phyloP scores from a whole-genome alignment of 345 rosid species.

The Murraya koenigii region DNA sequence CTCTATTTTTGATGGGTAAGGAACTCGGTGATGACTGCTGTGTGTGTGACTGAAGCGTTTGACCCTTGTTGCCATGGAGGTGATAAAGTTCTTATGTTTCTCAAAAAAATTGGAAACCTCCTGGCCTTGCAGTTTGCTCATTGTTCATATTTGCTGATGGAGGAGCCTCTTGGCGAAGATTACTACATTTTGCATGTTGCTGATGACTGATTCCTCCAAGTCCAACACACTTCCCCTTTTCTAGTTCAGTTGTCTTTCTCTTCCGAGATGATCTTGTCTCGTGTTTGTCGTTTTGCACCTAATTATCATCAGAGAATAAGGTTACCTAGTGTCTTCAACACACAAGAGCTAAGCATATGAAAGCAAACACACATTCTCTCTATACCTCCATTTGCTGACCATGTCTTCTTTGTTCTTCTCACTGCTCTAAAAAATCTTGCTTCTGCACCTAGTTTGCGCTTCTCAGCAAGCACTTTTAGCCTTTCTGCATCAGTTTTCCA shows the following conservation, averaged over 20 bases:
- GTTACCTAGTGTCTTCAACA: not conserved
- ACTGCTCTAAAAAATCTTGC: conserved; percentile 48
- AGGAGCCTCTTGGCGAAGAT: conserved; percentile 22
- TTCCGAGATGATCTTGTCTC: conserved; percentile 23
- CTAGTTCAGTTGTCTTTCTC: conserved; percentile 26
- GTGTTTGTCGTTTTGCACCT: conserved; percentile 38
- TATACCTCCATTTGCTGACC: conserved; percentile 32
- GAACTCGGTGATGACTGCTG: conserved; percentile 16
- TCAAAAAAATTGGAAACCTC: conserved; percentile 22
- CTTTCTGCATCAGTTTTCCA: conserved; percentile 59
- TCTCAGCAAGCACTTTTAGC: conserved; percentile 46
- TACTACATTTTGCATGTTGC: conserved; percentile 10
- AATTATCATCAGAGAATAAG: conserved; percentile 14
- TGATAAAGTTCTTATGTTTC: conserved; percentile 24
- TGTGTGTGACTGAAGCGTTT: conserved; percentile 16
- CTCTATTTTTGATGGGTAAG: conserved; percentile 17
- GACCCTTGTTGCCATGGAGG: conserved; percentile 17
- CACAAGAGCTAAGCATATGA: not conserved
- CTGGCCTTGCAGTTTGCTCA: conserved; percentile 13
- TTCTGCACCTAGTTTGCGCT: conserved; percentile 56
- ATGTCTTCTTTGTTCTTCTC: conserved; percentile 31
- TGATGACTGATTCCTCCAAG: conserved; percentile 15
- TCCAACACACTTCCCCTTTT: conserved; percentile 20
- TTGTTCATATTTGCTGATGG: conserved; percentile 8
- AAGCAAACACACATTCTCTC: not conserved